These are phyloP conservation scores for Hypoxylon sp. DNA, from an alignment of 2,329 filamentous ascomycete species.

Conservation along the genomic window DNA sequence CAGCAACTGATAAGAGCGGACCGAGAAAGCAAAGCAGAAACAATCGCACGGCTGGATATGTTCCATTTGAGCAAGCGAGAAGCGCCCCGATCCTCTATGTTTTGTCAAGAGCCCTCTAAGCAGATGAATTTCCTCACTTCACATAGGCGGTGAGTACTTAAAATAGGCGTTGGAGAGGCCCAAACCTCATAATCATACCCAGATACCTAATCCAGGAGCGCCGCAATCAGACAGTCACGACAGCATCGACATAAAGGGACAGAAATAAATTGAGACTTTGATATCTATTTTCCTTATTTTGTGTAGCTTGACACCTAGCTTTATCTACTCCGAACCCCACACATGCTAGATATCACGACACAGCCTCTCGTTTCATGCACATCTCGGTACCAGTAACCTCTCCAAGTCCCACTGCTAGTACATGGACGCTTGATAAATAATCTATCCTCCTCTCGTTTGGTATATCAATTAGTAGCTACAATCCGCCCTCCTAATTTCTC, in stretches of 20 bases:
- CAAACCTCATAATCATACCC: slow-evolving; percentile 2
- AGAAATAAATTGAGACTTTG: slow-evolving; percentile 2
- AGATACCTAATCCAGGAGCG: neutral
- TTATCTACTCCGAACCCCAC: slow-evolving; percentile 16
- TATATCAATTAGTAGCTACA: slow-evolving; percentile 17
- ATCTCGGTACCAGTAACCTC: slow-evolving; percentile 6
- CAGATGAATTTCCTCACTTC: no score
- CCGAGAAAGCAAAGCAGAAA: neutral
- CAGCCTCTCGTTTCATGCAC: slow-evolving; percentile 9
- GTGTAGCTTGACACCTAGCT: slow-evolving; percentile 17
- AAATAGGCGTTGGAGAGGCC: neutral
- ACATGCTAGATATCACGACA: slow-evolving; percentile 3
- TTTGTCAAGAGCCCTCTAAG: neutral
- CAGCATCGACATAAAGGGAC: neutral
- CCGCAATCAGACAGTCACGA: neutral
- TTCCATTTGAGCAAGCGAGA: neutral
- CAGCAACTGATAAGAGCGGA: neutral
- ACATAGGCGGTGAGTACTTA: neutral
- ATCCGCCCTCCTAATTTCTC: neutral
- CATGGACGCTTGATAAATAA: neutral
- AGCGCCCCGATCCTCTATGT: neutral
- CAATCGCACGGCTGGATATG: neutral
- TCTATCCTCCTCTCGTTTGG: slow-evolving; percentile 5
- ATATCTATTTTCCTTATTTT: slow-evolving; percentile 23
- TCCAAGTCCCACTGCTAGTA: neutral